Conservation (phyloP, 202 grass and related monocot species). For the Setaria italica region DNA sequence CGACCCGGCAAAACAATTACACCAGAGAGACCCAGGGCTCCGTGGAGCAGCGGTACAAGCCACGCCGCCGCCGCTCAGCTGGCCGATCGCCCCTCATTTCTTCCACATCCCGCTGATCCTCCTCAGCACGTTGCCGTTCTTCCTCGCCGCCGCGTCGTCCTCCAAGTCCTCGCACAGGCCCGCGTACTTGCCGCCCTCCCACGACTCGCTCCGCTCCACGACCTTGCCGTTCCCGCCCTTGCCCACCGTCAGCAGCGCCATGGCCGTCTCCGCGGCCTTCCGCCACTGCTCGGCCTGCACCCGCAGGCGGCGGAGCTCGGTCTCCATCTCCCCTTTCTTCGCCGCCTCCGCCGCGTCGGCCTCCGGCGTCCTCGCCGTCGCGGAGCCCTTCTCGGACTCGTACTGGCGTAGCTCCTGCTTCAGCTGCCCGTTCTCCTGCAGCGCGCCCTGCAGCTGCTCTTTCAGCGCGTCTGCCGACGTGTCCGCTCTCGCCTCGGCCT, state of each 20-base stretch:
- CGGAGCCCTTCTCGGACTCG: constrained; percentile 53
- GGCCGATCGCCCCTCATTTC: constrained; percentile 59
- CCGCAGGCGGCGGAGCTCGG: constrained; percentile 76
- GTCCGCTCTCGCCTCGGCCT: constrained; percentile 41
- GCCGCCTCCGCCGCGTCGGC: constrained; percentile 47
- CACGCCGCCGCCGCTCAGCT: constrained; percentile 22
- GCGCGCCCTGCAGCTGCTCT: constrained; percentile 53
- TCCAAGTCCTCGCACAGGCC: constrained; percentile 64
- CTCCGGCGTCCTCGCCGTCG: constrained; percentile 31
- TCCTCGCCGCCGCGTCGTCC: constrained; percentile 74
- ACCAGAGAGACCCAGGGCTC: neutral
- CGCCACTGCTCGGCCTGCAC: constrained; percentile 99
- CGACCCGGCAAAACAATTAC: constrained; percentile 51
- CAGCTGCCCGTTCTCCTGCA: constrained; percentile 63
- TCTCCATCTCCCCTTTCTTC: constrained; percentile 68
- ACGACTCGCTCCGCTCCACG: constrained; percentile 64
- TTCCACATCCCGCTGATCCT: constrained; percentile 99
- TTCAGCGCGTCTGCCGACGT: constrained; percentile 43
- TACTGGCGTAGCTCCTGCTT: constrained; percentile 53
- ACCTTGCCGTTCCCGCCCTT: constrained; percentile 76
- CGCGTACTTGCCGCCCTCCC: constrained; percentile 67
- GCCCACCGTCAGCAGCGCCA: constrained; percentile 76
- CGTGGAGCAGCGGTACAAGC: constrained; percentile 10
- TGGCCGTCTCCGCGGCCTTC: constrained; percentile 92
- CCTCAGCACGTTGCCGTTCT: constrained; percentile 84